Conservation (phyloP, 768 basidiomycete genomes). For the Lentinula raphanica region DNA sequence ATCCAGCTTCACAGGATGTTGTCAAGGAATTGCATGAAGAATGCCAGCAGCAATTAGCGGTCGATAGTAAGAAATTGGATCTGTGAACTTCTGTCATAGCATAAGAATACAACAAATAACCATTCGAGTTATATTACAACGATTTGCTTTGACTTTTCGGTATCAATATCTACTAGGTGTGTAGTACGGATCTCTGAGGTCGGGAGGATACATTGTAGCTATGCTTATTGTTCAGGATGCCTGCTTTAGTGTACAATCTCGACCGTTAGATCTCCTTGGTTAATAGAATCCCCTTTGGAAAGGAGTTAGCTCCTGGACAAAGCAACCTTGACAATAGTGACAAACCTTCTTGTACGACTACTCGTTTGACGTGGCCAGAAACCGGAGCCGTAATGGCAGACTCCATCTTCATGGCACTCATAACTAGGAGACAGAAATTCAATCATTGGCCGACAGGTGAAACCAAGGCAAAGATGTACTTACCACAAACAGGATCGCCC, state of each 20-base stretch:
- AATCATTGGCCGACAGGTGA: slow-evolving; percentile 11
- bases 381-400: slow-evolving; percentile 94
- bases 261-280: slow-evolving; percentile 86
- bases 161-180: too few relatives aligned
- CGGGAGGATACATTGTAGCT: background rate
- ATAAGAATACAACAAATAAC: too few relatives aligned
- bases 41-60: background rate
- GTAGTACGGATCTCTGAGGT: background rate
- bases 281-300: slow-evolving; percentile 79
- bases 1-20: background rate
- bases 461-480: slow-evolving; percentile 27
- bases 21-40: slow-evolving; percentile 4
- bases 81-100: too few relatives aligned
- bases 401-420: slow-evolving; percentile 99
- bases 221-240: background rate
- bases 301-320: slow-evolving; percentile 1
- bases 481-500: slow-evolving; percentile 91
- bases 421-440: slow-evolving; percentile 42
- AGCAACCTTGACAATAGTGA: background rate
- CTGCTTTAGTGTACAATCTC: slow-evolving; percentile 70
- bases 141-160: too few relatives aligned
- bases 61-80: background rate
- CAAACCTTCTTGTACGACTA: slow-evolving; percentile 81
- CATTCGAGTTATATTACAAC: too few relatives aligned
- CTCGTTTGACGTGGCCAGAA: slow-evolving; percentile 92